Evolutionary conservation across 306 rosid species (phyloP).

Genomic region (Corylus americana): DNA sequence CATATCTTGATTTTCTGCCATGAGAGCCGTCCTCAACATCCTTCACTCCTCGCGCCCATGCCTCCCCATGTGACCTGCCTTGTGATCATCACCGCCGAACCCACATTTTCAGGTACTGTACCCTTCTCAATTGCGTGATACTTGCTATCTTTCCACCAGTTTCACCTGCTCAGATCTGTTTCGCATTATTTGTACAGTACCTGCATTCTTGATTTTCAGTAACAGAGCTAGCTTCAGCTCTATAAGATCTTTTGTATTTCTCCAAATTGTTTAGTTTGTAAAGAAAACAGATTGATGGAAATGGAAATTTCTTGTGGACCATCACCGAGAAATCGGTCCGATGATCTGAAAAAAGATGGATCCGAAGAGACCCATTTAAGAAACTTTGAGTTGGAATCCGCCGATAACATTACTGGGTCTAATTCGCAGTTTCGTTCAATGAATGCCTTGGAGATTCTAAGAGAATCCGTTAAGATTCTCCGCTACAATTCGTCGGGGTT

Average conservation of each 20-base stretch:
- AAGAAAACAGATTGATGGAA: constrained; percentile 24
- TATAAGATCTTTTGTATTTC: constrained; percentile 34
- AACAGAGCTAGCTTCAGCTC: constrained; percentile 25
- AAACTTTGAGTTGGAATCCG: constrained; percentile 39
- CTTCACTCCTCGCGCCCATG: background rate
- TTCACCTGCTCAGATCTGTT: constrained; percentile 30
- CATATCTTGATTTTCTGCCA: constrained; percentile 23
- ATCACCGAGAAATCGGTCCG: constrained; percentile 60
- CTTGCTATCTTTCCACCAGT: background rate
- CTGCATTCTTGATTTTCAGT: constrained; percentile 22
- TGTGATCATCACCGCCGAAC: background rate
- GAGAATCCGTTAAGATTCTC: constrained; percentile 81
- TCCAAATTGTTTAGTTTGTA: constrained; percentile 9
- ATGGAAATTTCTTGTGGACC: constrained; percentile 60
- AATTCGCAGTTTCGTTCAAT: constrained; percentile 49
- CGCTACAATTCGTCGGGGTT: constrained; percentile 79
- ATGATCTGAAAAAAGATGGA: constrained; percentile 56
- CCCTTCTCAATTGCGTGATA: constrained; percentile 32
- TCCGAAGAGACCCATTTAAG: constrained; percentile 43
- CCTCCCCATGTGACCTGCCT: constrained; percentile 20
- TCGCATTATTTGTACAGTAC: constrained; percentile 5
- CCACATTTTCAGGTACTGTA: constrained; percentile 23
- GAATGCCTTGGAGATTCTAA: constrained; percentile 89
- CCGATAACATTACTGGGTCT: constrained; percentile 32
- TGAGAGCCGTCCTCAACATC: constrained; percentile 4